Base-by-base conservation (phyloP, 192 early-diverging fungal genomes). In the Linnemannia elongata region DNA sequence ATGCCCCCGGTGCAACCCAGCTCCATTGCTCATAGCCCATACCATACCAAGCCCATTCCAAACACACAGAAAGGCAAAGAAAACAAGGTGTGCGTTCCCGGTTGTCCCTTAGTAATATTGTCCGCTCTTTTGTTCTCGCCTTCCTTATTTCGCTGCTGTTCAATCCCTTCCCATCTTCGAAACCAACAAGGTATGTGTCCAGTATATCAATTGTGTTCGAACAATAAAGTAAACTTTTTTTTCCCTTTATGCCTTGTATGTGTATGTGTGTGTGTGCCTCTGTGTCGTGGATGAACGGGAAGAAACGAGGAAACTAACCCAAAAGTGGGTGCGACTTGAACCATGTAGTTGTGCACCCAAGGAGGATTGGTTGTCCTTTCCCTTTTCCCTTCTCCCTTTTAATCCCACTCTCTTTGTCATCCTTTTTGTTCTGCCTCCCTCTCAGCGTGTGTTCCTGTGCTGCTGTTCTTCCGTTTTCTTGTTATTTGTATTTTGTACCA, bases 211-310 rank as follows among this genome's bases (percentile, higher is more conserved):
- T 6, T 39, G 60, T 66, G 27, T 66, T 66, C 27, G 55, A 27
- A n/a, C 24, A 57, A 33, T n/a, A 30, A 13, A 66, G 8, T 9
- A 66, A 27, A 66, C 30, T 66, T 30, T 27, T 2, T 27, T 57
- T 57, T 27, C 47, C 47, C 33, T 10, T 15, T 13, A 27, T 27
- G 47, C 18, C 49, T 52, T 52, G 15, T 18, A 3, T 52, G 49
- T 52, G 12, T 39, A 39, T 39, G 6, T 39, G 0, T 39, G 38
- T 39, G 38, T 39, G 38, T 39, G 4, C 3, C 4, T 39, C 3
- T 45, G 49, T 52, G 18, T 52, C 49, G 60, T 66, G n/a, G 55
- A 60, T 66, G 60, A 66, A 66, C 60, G 60, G 60, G 60, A 66
- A 33, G 60, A 33, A 63, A 33, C 22, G 49, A 66, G 35, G 27